Evolutionary conservation across 441 rosid species (phyloP).

Genomic region (Croton setiger): DNA sequence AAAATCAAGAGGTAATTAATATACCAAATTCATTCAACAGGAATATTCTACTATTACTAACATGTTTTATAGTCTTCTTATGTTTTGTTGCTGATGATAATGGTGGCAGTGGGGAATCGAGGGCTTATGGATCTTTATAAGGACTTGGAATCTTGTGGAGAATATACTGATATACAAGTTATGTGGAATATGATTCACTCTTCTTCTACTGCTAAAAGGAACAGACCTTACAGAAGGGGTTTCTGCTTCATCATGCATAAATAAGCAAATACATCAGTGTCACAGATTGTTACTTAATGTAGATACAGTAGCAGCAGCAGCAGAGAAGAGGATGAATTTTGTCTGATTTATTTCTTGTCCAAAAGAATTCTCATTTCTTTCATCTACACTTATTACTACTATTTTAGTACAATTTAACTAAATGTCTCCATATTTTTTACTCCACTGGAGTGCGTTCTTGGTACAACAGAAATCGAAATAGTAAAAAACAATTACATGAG

Average conservation of each 20-base stretch:
- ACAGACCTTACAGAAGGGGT: constrained; percentile 28
- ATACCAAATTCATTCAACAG: constrained; percentile 1
- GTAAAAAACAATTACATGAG: no score
- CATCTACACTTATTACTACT: not conserved
- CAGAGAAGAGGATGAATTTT: not conserved
- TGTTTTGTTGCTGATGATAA: not conserved
- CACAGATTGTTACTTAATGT: not conserved
- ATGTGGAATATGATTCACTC: constrained; percentile 67
- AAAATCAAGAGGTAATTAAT: constrained; percentile 36
- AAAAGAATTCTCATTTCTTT: not conserved
- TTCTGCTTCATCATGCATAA: constrained; percentile 42
- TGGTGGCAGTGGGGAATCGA: constrained; percentile 31
- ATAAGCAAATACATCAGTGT: not conserved
- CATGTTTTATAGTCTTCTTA: not conserved
- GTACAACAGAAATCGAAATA: no score
- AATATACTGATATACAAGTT: constrained; percentile 54
- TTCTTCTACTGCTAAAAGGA: constrained; percentile 26
- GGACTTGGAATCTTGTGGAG: constrained; percentile 59
- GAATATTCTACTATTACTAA: not conserved
- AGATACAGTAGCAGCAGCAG: not conserved
- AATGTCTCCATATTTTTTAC: no score
- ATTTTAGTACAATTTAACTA: no score
- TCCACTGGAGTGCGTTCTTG: no score
- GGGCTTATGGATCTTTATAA: constrained; percentile 43
- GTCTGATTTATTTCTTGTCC: no score